Evolutionary conservation across 305 asterid genomes (phyloP).

Genomic region (Fraxinus sp.): DNA sequence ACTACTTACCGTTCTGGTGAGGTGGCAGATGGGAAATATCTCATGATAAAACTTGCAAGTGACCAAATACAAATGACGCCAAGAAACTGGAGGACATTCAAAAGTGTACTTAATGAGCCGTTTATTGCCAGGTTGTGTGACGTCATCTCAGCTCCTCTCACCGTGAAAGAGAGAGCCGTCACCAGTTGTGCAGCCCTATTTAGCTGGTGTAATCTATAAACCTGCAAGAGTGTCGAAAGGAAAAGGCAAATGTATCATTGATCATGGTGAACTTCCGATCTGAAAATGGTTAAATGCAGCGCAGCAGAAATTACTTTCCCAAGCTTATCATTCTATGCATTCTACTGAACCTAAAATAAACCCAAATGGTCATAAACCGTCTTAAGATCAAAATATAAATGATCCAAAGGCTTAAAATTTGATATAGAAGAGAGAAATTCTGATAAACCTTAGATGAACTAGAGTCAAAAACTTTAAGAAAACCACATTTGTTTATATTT

Average conservation of each 20-base stretch:
- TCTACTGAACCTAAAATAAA: not conserved
- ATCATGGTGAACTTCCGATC: not conserved
- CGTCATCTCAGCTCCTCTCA: conserved; percentile 91
- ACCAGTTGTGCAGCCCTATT: conserved; percentile 91
- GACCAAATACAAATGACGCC: conserved; percentile 90
- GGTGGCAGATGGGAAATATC: conserved; percentile 53
- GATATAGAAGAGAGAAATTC: not conserved
- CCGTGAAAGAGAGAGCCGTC: conserved; percentile 84
- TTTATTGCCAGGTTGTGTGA: conserved; percentile 86
- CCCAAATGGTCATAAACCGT: not conserved
- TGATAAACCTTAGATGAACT: not conserved
- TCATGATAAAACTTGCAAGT: conserved; percentile 85
- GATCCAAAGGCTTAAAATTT: not conserved
- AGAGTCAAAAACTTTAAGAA: not conserved
- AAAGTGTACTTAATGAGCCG: conserved; percentile 66
- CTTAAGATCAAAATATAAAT: not conserved
- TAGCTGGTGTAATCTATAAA: conserved; percentile 91
- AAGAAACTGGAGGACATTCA: conserved; percentile 80
- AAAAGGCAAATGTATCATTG: not conserved
- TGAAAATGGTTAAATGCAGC: not conserved
- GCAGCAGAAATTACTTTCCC: not conserved
- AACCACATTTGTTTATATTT: not conserved
- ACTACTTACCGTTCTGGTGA: conserved; percentile 28
- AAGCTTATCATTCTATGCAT: not conserved
- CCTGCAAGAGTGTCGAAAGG: conserved; percentile 38